A percentile compares a stretch with the other conserved stretches of the same genome.
Conservation (phyloP, 495 filamentous ascomycete genomes). For the Penicillium robsamsonii region DNA sequence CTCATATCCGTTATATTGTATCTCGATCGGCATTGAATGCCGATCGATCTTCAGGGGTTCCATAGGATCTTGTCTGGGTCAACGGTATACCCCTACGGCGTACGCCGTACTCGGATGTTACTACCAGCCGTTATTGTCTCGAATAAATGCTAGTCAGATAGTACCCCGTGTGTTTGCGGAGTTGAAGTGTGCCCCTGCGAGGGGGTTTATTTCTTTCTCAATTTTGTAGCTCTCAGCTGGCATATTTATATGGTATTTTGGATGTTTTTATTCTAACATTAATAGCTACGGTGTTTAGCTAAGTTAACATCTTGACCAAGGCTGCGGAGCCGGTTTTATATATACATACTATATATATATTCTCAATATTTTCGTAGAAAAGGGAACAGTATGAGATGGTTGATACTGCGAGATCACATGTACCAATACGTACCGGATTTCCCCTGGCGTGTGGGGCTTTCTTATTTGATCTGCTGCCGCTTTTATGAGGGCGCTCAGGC, state of each 20-base stretch:
- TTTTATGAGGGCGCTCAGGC: background rate
- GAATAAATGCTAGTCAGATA: background rate
- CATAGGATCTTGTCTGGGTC: constrained; percentile 4
- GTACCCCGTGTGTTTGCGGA: background rate
- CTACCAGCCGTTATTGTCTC: constrained; percentile 1
- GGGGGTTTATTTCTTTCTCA: background rate
- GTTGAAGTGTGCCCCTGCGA: background rate
- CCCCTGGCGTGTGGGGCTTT: background rate
- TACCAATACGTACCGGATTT: background rate
- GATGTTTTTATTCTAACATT: background rate
- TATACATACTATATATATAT: background rate
- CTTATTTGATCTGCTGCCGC: background rate
- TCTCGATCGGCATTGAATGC: constrained; percentile 8
- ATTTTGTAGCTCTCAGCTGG: background rate
- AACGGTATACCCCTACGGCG: background rate
- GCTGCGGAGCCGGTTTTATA: background rate
- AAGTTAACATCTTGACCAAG: background rate
- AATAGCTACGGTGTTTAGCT: background rate
- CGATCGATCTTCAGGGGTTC: constrained; percentile 17
- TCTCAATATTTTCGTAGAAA: background rate
- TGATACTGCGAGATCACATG: background rate
- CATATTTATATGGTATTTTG: background rate
- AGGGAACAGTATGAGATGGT: background rate
- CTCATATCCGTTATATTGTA: constrained; percentile 7
- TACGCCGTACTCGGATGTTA: background rate